Percentiles rank a stretch among this genome's conserved stretches.
phyloP scores from a whole-genome alignment of 1,284 basidiomycete genomes.

The Schizophyllum commune region DNA sequence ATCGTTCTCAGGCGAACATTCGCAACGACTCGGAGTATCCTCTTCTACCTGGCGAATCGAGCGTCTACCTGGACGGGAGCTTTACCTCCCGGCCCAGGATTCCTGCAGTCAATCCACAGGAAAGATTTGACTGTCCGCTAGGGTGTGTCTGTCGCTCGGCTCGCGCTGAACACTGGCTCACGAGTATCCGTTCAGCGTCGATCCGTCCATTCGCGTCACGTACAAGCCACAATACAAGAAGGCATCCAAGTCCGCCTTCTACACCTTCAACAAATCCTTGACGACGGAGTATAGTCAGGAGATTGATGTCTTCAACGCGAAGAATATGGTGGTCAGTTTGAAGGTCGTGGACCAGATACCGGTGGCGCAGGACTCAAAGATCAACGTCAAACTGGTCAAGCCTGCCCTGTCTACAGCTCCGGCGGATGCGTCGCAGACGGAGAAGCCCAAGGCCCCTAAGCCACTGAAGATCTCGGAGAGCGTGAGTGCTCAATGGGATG shows the following conservation, averaged over 20 bases:
- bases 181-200: slow-evolving; percentile 17
- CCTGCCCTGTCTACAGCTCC: slow-evolving; percentile 20
- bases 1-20: slow-evolving; percentile 24
- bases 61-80: slow-evolving; percentile 30
- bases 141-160: slow-evolving; percentile 27
- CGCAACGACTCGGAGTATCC: slow-evolving; percentile 32
- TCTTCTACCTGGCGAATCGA: slow-evolving; percentile 23
- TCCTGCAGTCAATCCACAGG: slow-evolving; percentile 22
- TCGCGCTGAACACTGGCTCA: not conserved
- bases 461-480: slow-evolving; percentile 10
- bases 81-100: slow-evolving; percentile 21
- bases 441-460: not conserved
- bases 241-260: slow-evolving; percentile 20
- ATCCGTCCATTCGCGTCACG: slow-evolving; percentile 25
- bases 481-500: slow-evolving; percentile 18
- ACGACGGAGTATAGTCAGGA: slow-evolving; percentile 21
- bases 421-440: not conserved
- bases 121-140: slow-evolving; percentile 25
- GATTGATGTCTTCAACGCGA: slow-evolving; percentile 26
- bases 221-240: slow-evolving; percentile 23
- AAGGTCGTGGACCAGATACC: slow-evolving; percentile 28
- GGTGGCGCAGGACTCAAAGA: slow-evolving; percentile 24
- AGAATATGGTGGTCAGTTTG: slow-evolving; percentile 18
- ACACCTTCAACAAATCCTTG: slow-evolving; percentile 20
- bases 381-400: slow-evolving; percentile 24